A percentile compares a stretch with the other conserved stretches of the same genome.
phyloP scores from a whole-genome alignment of 2,329 filamentous ascomycete species.

The Fusarium sp. region DNA sequence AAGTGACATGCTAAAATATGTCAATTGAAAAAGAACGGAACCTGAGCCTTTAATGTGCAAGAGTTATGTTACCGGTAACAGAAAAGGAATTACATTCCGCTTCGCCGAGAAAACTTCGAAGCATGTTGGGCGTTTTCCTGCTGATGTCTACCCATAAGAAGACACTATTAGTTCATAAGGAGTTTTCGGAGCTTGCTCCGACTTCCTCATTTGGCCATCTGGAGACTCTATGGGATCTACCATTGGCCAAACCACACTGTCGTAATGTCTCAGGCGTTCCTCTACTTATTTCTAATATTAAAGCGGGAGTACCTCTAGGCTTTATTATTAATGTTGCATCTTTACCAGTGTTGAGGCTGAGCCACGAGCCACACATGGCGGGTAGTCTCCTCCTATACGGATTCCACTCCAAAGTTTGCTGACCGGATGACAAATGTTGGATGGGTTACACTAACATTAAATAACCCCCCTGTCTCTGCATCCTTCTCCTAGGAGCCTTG shows the following conservation, averaged over 20 bases:
- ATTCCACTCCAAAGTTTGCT: not conserved
- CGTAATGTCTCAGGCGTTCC: not conserved
- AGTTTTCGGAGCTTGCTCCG: slow-evolving; percentile 45
- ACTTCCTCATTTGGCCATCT: slow-evolving; percentile 37
- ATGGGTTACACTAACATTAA: slow-evolving; percentile 10
- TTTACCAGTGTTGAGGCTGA: not conserved
- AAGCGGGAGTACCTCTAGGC: no score
- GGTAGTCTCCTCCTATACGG: no score
- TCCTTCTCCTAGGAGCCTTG: not conserved
- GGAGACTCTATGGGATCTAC: not conserved
- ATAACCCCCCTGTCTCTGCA: slow-evolving; percentile 18
- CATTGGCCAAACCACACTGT: slow-evolving; percentile 31
- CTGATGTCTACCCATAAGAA: no score
- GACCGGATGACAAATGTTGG: slow-evolving; percentile 21
- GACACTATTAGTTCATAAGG: slow-evolving; percentile 23
- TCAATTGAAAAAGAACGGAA: no score
- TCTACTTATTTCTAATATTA: not conserved
- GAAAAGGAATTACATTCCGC: not conserved
- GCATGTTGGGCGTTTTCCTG: no score
- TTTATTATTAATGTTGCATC: not conserved
- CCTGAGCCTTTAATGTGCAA: not conserved
- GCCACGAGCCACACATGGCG: no score
- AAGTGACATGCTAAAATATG: no score
- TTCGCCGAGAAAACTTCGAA: not conserved
- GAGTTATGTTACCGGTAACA: not conserved